Evolutionary conservation across 1,284 basidiomycete species (phyloP).

Genomic region (Heimioporus punctisporus): DNA sequence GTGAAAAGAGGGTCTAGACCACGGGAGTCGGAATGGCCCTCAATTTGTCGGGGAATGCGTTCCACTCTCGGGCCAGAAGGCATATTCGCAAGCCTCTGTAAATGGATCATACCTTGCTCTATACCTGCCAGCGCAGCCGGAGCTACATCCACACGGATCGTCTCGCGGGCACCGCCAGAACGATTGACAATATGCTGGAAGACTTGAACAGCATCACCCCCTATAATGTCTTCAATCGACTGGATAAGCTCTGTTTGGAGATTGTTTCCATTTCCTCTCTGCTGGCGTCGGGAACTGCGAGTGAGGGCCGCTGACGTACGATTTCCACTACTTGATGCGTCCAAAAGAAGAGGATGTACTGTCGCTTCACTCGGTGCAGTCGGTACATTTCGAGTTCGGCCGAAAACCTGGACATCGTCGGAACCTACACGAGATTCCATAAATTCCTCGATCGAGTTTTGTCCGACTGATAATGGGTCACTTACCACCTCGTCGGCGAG

Average conservation of each 20-base stretch:
- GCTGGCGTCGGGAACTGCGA: conserved; percentile 57
- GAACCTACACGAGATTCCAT: conserved; percentile 35
- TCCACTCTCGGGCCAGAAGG: conserved; percentile 65
- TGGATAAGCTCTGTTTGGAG: conserved; percentile 68
- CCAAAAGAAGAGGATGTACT: conserved; percentile 84
- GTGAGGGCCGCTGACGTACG: conserved; percentile 48
- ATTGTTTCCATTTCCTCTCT: conserved; percentile 51
- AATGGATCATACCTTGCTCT: conserved; percentile 51
- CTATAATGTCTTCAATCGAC: conserved; percentile 83
- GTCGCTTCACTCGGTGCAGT: conserved; percentile 61
- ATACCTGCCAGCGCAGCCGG: conserved; percentile 59
- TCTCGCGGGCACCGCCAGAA: conserved; percentile 53
- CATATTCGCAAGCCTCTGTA: conserved; percentile 46
- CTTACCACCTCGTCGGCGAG: conserved; percentile 55
- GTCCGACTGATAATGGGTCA: conserved; percentile 5
- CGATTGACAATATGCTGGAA: conserved; percentile 80
- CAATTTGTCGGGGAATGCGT: conserved; percentile 50
- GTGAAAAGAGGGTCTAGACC: conserved; percentile 83
- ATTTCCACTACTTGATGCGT: conserved; percentile 50
- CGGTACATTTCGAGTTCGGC: conserved; percentile 53
- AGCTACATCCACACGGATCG: conserved; percentile 76
- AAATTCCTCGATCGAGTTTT: conserved; percentile 1
- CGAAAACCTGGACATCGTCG: conserved; percentile 64
- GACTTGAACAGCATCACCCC: conserved; percentile 80
- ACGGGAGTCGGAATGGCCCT: conserved; percentile 50